Evolutionary conservation across 2,329 filamentous ascomycete species (phyloP).

Genomic region (Botryotinia globosa): DNA sequence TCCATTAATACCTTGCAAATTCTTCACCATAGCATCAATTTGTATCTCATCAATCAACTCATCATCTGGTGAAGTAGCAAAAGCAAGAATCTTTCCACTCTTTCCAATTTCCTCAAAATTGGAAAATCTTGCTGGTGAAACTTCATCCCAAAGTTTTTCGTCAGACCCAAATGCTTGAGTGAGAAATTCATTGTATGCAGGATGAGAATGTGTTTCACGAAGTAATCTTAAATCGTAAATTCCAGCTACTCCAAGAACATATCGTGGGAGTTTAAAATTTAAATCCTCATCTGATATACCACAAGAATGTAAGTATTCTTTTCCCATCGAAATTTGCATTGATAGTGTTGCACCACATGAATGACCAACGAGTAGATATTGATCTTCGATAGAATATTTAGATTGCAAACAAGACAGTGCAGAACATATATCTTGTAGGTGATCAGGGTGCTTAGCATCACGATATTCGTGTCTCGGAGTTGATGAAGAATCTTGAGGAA

Average conservation of each 20-base stretch:
- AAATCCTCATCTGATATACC: conserved; percentile 2
- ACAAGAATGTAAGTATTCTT: conserved; percentile 4
- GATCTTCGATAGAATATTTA: conserved; percentile 44
- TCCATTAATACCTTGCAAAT: background rate
- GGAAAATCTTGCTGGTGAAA: conserved; percentile 27
- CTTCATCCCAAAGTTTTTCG: conserved; percentile 50
- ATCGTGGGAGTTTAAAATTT: conserved; percentile 6
- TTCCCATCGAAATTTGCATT: conserved; percentile 45
- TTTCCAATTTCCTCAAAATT: conserved; percentile 14
- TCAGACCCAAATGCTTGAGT: conserved; percentile 47
- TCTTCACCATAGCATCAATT: conserved; percentile 30
- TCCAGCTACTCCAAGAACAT: conserved; percentile 52
- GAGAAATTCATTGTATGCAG: conserved; percentile 29
- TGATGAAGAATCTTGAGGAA: conserved; percentile 39
- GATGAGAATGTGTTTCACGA: conserved; percentile 24
- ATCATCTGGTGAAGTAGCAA: conserved; percentile 45
- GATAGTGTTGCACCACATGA: conserved; percentile 62
- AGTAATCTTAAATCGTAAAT: conserved; percentile 58
- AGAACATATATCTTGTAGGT: conserved; percentile 54
- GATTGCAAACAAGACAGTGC: conserved; percentile 51
- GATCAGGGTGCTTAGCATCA: conserved; percentile 57
- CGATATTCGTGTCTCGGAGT: conserved; percentile 33
- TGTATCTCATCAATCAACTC: conserved; percentile 36
- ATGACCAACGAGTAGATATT: conserved; percentile 60
- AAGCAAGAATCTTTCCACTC: conserved; percentile 22